These are phyloP conservation scores for Sarocladium oryzae DNA, from an alignment of 2,329 filamentous ascomycete species.

Conservation along the genomic window DNA sequence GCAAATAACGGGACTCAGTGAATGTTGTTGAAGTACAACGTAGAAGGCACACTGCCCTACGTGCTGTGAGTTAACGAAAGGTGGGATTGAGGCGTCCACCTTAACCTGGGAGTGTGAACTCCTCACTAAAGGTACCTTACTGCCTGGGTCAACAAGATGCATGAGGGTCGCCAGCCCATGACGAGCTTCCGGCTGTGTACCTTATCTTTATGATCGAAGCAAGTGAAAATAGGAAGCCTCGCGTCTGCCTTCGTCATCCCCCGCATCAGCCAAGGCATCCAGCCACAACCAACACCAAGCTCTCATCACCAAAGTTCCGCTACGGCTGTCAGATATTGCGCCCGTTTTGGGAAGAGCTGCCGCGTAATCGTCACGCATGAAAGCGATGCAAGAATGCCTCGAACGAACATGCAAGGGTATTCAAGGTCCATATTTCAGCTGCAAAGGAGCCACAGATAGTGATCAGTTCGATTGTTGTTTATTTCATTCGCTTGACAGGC, in stretches of 20 bases:
- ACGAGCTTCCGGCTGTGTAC: too few relatives aligned
- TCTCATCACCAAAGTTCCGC: not conserved
- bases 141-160: too few relatives aligned
- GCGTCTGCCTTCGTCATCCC: not conserved
- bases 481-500: not conserved
- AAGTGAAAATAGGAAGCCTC: not conserved
- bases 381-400: not conserved
- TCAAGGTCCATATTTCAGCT: not conserved
- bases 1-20: too few relatives aligned
- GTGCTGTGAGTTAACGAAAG: too few relatives aligned
- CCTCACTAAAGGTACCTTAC: too few relatives aligned
- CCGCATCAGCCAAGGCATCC: not conserved
- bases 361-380: not conserved
- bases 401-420: not conserved
- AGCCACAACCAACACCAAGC: not conserved
- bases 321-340: too few relatives aligned
- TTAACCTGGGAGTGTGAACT: too few relatives aligned
- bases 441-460: not conserved
- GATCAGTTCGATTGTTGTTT: not conserved
- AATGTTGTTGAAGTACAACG: too few relatives aligned
- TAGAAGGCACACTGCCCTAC: too few relatives aligned
- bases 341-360: not conserved
- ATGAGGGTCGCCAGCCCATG: too few relatives aligned
- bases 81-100: too few relatives aligned
- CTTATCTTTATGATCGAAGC: too few relatives aligned